Conservation (phyloP, 441 rosid genomes). For the Heliophila coronopifolia region DNA sequence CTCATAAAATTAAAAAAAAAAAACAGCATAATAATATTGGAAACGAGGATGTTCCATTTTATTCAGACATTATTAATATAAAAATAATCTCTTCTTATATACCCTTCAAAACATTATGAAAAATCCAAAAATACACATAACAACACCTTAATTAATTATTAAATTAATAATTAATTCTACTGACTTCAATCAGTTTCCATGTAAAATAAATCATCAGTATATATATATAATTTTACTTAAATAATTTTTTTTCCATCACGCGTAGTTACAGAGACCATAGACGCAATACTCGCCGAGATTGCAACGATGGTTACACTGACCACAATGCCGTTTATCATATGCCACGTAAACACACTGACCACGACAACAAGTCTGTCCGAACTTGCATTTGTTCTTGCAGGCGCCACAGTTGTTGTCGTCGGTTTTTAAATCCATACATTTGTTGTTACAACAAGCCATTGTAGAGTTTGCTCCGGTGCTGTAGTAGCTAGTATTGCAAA, state of each 20-base stretch:
- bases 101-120: slow-evolving; percentile 33
- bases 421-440: slow-evolving; percentile 39
- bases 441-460: slow-evolving; percentile 52
- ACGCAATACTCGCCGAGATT: slow-evolving; percentile 27
- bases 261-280: slow-evolving; percentile 54
- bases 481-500: slow-evolving; percentile 28
- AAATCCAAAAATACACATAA: slow-evolving; percentile 32
- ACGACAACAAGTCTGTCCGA: slow-evolving; percentile 40
- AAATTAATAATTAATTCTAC: slow-evolving; percentile 23
- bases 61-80: slow-evolving; percentile 4
- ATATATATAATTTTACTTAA: not conserved
- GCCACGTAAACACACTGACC: slow-evolving; percentile 41
- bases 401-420: slow-evolving; percentile 51
- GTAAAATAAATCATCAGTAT: slow-evolving; percentile 29
- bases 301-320: slow-evolving; percentile 48
- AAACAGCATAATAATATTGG: slow-evolving; percentile 6
- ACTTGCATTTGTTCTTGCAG: slow-evolving; percentile 49
- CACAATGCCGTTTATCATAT: slow-evolving; percentile 56
- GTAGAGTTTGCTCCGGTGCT: slow-evolving; percentile 35
- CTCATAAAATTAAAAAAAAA: slow-evolving; percentile 6
- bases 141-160: slow-evolving; percentile 23
- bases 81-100: slow-evolving; percentile 22
- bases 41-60: slow-evolving; percentile 25
- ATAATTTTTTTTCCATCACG: slow-evolving; percentile 30
- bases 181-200: slow-evolving; percentile 17